Percentiles rank a stretch among this genome's conserved stretches.
Evolutionary conservation across 2,329 filamentous ascomycete species (phyloP).

Genomic region (Orbilia javanica): DNA sequence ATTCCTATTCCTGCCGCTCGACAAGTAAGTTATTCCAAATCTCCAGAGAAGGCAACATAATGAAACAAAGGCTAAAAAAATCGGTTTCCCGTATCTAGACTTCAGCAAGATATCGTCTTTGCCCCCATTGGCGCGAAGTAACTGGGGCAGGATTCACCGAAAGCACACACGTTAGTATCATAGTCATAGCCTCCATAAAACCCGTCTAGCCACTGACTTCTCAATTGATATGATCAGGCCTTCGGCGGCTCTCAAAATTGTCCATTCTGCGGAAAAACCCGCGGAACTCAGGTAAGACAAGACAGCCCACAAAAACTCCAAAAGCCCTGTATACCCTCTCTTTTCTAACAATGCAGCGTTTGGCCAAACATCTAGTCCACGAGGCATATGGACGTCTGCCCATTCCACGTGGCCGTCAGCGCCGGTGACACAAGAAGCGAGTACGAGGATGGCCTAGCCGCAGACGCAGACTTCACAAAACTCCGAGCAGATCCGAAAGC

Average conservation of each 20-base stretch:
- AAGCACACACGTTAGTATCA: conserved; percentile 4
- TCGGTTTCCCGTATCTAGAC: neutral
- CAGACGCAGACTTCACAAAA: conserved; percentile 17
- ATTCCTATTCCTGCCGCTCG: neutral
- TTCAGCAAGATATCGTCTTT: conserved; percentile 36
- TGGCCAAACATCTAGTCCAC: neutral
- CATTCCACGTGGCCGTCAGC: neutral
- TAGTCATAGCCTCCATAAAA: neutral
- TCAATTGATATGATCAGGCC: conserved; percentile 4
- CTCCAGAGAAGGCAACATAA: too few species aligned
- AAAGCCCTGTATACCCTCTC: neutral
- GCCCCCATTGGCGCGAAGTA: conserved; percentile 34
- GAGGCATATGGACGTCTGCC: neutral
- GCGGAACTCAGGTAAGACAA: conserved; percentile 41
- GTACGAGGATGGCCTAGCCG: neutral
- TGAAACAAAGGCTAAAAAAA: neutral
- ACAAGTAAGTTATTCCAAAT: conserved; percentile 1
- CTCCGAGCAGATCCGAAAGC: conserved; percentile 23
- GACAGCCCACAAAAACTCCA: neutral
- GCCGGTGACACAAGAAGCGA: neutral
- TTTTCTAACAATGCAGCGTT: neutral
- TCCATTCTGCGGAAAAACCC: conserved; percentile 25
- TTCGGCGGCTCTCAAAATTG: conserved; percentile 32
- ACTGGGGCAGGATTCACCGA: conserved; percentile 6
- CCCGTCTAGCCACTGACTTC: neutral